phyloP scores from a whole-genome alignment of 306 rosid species.

The Vachellia pachyceras region DNA sequence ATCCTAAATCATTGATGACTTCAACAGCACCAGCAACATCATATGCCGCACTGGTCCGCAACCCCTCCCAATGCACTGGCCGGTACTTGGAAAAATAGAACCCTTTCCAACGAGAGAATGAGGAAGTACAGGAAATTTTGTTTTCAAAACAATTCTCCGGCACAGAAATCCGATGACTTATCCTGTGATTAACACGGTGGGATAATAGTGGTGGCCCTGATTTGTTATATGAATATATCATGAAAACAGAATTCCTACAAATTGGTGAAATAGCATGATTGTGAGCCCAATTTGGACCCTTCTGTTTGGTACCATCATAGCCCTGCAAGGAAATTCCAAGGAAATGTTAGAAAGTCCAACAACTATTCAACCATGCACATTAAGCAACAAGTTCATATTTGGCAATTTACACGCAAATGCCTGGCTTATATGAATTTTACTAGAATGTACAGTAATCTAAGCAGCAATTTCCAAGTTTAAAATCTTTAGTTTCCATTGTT shows the following conservation, averaged over 20 bases:
- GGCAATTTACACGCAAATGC: neutral
- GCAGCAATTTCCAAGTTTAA: conserved; percentile 6
- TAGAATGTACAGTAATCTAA: conserved; percentile 1
- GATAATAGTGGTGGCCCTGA: conserved; percentile 43
- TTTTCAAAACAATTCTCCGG: conserved; percentile 46
- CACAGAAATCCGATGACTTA: conserved; percentile 41
- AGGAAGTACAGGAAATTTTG: conserved; percentile 38
- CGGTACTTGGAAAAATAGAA: conserved; percentile 47
- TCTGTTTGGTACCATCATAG: conserved; percentile 47
- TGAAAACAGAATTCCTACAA: conserved; percentile 50
- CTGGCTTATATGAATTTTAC: neutral
- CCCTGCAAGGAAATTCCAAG: conserved; percentile 52
- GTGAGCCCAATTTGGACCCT: conserved; percentile 37
- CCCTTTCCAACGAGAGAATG: conserved; percentile 41
- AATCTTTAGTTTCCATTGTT: neutral
- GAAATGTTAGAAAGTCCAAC: conserved; percentile 15
- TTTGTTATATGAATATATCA: conserved; percentile 48
- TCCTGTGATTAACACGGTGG: conserved; percentile 40
- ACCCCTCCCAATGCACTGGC: conserved; percentile 47
- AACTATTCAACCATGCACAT: conserved; percentile 5
- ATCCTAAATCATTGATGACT: conserved; percentile 81
- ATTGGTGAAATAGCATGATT: conserved; percentile 33
- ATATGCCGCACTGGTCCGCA: conserved; percentile 51
- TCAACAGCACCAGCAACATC: conserved; percentile 75
- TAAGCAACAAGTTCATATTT: neutral